Conservation (phyloP, 345 rosid species). For the Aquilaria sinensis region DNA sequence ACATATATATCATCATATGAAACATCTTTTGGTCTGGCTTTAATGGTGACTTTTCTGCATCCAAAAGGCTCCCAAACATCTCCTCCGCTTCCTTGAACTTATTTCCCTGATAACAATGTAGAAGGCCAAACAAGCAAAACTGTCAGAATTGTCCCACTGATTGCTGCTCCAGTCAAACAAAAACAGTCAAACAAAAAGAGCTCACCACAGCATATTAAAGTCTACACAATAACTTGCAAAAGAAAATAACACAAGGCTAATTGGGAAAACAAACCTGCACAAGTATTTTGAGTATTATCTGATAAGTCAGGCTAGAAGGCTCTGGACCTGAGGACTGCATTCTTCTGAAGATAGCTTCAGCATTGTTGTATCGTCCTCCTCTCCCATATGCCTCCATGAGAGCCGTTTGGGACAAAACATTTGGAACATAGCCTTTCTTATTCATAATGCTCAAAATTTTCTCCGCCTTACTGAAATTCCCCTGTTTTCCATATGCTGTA, state of each 20-base stretch:
- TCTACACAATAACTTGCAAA: not conserved
- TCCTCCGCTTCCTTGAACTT: slow-evolving; percentile 85
- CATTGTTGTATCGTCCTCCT: slow-evolving; percentile 78
- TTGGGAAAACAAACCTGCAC: slow-evolving; percentile 42
- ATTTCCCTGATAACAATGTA: slow-evolving; percentile 43
- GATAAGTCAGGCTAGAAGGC: slow-evolving; percentile 93
- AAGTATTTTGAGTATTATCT: slow-evolving; percentile 75
- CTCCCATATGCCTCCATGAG: slow-evolving; percentile 95
- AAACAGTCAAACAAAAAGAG: not conserved
- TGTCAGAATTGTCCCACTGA: too few species aligned
- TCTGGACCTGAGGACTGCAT: slow-evolving; percentile 91
- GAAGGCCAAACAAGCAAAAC: slow-evolving; percentile 3
- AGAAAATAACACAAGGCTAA: not conserved
- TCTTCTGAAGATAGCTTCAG: slow-evolving; percentile 90
- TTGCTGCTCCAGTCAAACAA: not conserved
- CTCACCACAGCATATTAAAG: not conserved
- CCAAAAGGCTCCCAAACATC: slow-evolving; percentile 70
- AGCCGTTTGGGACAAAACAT: slow-evolving; percentile 79
- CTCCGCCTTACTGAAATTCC: slow-evolving; percentile 83
- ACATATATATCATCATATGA: slow-evolving; percentile 93
- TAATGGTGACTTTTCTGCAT: slow-evolving; percentile 56
- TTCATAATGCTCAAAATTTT: slow-evolving; percentile 58
- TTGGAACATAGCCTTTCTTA: slow-evolving; percentile 64
- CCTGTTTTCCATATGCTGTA: slow-evolving; percentile 85
- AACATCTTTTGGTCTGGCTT: slow-evolving; percentile 94